Base-by-base conservation (phyloP, 306 rosid genomes). In the Arachis hypogaea region DNA sequence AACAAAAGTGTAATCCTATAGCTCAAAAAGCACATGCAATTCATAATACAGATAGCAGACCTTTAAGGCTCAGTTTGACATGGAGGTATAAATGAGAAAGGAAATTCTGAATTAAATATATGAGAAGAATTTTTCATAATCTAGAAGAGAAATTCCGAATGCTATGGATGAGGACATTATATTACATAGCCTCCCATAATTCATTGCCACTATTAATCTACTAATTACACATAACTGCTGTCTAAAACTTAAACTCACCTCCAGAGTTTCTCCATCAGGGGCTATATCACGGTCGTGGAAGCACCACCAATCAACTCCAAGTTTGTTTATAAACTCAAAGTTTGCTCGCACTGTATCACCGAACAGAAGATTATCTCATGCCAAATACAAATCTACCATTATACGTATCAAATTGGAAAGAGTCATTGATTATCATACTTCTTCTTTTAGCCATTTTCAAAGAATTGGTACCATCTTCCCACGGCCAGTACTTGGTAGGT, bases 401-500 rank as follows among this genome's bases (percentile, higher is more conserved):
- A 52, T 55, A 71, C 55, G 62, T 55, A 65, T 10, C 73, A 71
- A 63, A 41, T 3, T 29, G 44, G 54, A 67, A 54, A 12, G 58
- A 9, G 63, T 38, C n/a, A 47, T 44, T 14, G 50, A 51, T 56
- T 56, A 73, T 30, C 97, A 11, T 84, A 93, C 98, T 92, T 85
- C 99, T 90, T 85, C 96, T 85, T 85, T 89, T 94, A 41, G 99
- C 96, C 93, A 94, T 94, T 64, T 77, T 89, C 76, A 94, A 16
- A 49, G 97, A 89, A 77, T 94, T 92, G 71, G 96, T 89, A 82
- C 96, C 99, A 69, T 94, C 99, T 83, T 92, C 98, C 97, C 99
- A 92, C 0, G 99, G 97, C 98, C 98, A 95, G 52, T 68, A 16
- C 76, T 95, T 92, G 43, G 98, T 95, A 11, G 87, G 85, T 10